These are phyloP conservation scores for Micractinium conductrix DNA, from an alignment of 139 green algal species.

Conservation along the genomic window DNA sequence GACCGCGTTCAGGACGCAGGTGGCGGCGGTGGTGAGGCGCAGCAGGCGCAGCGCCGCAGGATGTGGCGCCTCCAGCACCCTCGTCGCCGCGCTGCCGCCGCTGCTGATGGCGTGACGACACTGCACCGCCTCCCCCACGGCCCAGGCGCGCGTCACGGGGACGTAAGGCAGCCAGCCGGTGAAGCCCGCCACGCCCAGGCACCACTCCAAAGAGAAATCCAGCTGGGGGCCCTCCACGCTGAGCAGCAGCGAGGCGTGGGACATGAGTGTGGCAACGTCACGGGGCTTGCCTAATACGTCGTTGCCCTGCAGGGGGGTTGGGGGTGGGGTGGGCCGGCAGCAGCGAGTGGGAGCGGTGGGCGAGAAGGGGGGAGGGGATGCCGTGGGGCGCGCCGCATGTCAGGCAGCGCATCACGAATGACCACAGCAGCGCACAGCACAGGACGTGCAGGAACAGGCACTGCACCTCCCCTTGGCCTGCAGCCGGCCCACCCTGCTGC, in stretches of 20 bases:
- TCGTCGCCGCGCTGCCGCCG: no score
- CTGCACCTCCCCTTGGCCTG: no score
- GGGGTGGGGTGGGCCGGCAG: no score
- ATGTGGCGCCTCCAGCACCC: no score
- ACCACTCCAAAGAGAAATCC: neutral
- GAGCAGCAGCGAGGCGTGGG: neutral
- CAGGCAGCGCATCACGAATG: no score
- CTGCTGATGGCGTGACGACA: neutral
- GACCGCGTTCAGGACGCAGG: slow-evolving; percentile 3
- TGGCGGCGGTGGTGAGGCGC: neutral
- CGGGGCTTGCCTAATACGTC: slow-evolving; percentile 6
- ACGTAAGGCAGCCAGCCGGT: neutral
- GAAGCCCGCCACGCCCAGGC: neutral
- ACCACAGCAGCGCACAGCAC: no score
- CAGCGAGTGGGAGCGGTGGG: no score
- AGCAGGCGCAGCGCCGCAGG: no score
- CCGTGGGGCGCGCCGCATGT: no score
- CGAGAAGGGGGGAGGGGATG: neutral
- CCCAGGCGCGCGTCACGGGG: neutral
- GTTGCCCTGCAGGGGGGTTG: no score
- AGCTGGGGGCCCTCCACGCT: neutral
- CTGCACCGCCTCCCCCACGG: neutral
- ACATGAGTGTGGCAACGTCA: slow-evolving; percentile 5
- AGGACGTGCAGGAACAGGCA: no score
- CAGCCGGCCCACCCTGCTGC: no score